Base-by-base conservation (phyloP, 768 basidiomycete genomes). In the Suillus spraguei region DNA sequence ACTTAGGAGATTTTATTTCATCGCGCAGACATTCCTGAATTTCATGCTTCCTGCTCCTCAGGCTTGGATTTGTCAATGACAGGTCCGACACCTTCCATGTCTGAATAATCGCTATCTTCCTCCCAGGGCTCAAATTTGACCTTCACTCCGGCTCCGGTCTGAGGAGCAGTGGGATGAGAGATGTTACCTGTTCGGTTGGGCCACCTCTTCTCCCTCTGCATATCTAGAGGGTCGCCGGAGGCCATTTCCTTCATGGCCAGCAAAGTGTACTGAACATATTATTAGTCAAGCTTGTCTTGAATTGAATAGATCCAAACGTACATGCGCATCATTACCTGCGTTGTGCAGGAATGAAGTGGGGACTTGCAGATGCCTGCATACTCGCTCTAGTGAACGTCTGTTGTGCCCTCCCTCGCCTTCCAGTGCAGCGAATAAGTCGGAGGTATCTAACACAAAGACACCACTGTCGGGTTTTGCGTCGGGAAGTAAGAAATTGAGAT, bases 321-420 rank as follows among this genome's bases (percentile, higher is more conserved):
- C 93, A 72, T 89, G 82, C 1, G 93, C 92, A 72, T 95, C 92
- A 69, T 94, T 95, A 0, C 92, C 93, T 1, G 91, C 92, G 69
- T 95, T 96, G 80, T 94, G 94, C 63, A 90, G 75, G 67, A 81
- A 78, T 39, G 80, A 66, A 1, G 85, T 83, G 0, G 76, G 66
- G 58, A 94, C 80, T 58, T 86, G 83, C 24, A 95, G 80, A 59
- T 87, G 84, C 53, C 78, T 77, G 73, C 89, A 91, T 36, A 87
- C 81, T 44, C 85, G 83, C 64, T 84, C 84, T 24, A 96, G 82
- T 1, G 79, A 77, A 54, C 84, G 76, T 49, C 82, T 81, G 71
- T 88, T 81, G 59, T 79, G 78, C 3, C 79, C 73, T 2, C 77
- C 77, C 63, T 85, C 82, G 10, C 91, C 92, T 60, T 89, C 83